Conservation (phyloP, 768 basidiomycete genomes). For the Kwoniella mangroviensis region DNA sequence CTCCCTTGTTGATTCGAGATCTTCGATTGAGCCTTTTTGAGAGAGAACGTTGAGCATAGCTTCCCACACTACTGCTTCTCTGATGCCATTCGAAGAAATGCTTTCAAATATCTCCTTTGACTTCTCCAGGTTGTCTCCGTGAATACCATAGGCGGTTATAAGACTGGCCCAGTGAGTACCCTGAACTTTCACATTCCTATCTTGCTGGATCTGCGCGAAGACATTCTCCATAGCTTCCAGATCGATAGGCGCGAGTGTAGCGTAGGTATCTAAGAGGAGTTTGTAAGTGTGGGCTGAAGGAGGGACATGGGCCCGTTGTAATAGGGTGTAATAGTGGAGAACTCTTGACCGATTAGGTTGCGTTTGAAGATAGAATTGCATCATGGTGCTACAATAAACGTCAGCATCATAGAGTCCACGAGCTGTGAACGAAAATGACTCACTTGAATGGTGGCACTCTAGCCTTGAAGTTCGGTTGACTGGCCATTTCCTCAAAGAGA, state of each 20-base stretch:
- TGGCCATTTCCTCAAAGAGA: slow-evolving; percentile 83
- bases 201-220: slow-evolving; percentile 66
- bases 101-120: slow-evolving; percentile 79
- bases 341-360: slow-evolving; percentile 81
- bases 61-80: slow-evolving; percentile 86
- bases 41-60: slow-evolving; percentile 85
- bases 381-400: slow-evolving; percentile 66
- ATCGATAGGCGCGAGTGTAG: slow-evolving; percentile 81
- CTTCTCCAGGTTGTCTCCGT: slow-evolving; percentile 73
- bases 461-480: slow-evolving; percentile 74
- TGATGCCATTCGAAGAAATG: slow-evolving; percentile 64
- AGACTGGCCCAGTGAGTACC: slow-evolving; percentile 80
- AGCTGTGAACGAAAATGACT: slow-evolving; percentile 22
- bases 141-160: slow-evolving; percentile 86
- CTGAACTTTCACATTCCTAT: slow-evolving; percentile 62
- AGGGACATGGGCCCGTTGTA: slow-evolving; percentile 66
- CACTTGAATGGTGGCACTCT: slow-evolving; percentile 90
- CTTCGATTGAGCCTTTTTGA: slow-evolving; percentile 74
- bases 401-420: slow-evolving; percentile 14
- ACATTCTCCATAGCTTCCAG: slow-evolving; percentile 71
- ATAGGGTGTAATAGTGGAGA: slow-evolving; percentile 72
- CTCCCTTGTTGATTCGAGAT: slow-evolving; percentile 70
- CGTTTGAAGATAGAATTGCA: slow-evolving; percentile 91
- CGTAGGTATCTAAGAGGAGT: slow-evolving; percentile 88
- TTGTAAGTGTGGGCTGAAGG: slow-evolving; percentile 96